phyloP scores from a whole-genome alignment of 345 rosid species.

The Aquilaria malaccensis region DNA sequence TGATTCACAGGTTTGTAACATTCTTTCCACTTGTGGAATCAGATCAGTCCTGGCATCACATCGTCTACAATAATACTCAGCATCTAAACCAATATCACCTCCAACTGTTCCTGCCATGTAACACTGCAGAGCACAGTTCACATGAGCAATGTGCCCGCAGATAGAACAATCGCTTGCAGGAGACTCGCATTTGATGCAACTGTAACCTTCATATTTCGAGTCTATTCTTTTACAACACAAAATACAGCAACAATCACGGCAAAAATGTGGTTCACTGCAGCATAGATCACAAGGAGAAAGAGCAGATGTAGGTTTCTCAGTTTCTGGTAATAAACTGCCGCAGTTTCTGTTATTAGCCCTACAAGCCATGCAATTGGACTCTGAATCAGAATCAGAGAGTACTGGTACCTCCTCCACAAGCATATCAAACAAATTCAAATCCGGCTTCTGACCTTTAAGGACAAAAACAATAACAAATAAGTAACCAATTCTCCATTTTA shows the following conservation, averaged over 20 bases:
- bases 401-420: slow-evolving; percentile 27
- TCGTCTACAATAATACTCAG: slow-evolving; percentile 70
- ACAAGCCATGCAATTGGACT: slow-evolving; percentile 33
- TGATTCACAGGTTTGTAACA: slow-evolving; percentile 41
- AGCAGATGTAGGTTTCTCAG: slow-evolving; percentile 18
- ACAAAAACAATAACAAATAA: too few species aligned
- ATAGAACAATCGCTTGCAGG: slow-evolving; percentile 30
- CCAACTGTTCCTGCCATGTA: slow-evolving; percentile 79
- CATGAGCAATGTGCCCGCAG: slow-evolving; percentile 73
- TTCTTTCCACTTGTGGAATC: slow-evolving; percentile 43
- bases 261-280: slow-evolving; percentile 59
- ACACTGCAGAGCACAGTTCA: slow-evolving; percentile 63
- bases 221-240: slow-evolving; percentile 52
- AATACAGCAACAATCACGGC: slow-evolving; percentile 72
- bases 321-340: slow-evolving; percentile 26
- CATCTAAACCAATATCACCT: slow-evolving; percentile 71
- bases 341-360: slow-evolving; percentile 61
- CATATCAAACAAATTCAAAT: neutral
- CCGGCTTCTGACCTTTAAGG: too few species aligned
- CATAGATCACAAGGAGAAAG: slow-evolving; percentile 66
- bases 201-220: slow-evolving; percentile 42
- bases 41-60: slow-evolving; percentile 65
- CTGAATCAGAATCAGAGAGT: slow-evolving; percentile 19
- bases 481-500: too few species aligned
- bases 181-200: slow-evolving; percentile 60